These are phyloP conservation scores for Camellia oleifera DNA, from an alignment of 179 eudicot species.

Conservation along the genomic window DNA sequence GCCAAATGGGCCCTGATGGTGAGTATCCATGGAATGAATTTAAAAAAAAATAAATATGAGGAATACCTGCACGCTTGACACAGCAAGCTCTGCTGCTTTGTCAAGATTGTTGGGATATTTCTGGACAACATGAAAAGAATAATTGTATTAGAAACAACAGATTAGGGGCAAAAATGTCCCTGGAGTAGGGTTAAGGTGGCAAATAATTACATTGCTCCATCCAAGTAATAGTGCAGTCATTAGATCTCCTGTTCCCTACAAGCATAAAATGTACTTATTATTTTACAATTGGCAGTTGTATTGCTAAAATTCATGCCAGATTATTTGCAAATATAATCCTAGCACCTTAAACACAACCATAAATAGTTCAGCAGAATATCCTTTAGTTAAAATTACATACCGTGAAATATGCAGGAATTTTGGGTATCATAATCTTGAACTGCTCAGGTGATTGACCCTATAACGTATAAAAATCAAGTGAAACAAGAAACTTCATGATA, in stretches of 20 bases:
- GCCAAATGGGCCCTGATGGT: not conserved
- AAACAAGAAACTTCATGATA: not conserved
- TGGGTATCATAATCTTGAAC: constrained; percentile 81
- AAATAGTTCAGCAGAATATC: constrained; percentile 1
- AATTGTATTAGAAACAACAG: constrained; percentile 18
- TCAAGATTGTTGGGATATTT: constrained; percentile 81
- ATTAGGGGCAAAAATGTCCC: not conserved
- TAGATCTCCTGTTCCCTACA: constrained; percentile 95
- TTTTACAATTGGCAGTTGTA: not conserved
- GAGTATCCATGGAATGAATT: not conserved
- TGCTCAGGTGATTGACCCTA: constrained; percentile 75
- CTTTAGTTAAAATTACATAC: constrained; percentile 34
- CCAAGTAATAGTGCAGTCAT: constrained; percentile 88
- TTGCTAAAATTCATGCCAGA: not conserved
- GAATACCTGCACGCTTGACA: constrained; percentile 88
- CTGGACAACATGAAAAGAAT: constrained; percentile 37
- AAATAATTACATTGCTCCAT: constrained; percentile 84
- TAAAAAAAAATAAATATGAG: not conserved
- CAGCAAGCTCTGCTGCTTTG: constrained; percentile 93
- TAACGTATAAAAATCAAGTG: constrained; percentile 1
- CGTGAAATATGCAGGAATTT: constrained; percentile 94
- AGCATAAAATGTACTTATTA: not conserved
- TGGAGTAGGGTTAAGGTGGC: not conserved
- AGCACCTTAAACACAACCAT: not conserved
- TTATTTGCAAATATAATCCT: not conserved